These are phyloP conservation scores for Neofusicoccum laricinum DNA, from an alignment of 2,329 filamentous ascomycete genomes.

Conservation along the genomic window DNA sequence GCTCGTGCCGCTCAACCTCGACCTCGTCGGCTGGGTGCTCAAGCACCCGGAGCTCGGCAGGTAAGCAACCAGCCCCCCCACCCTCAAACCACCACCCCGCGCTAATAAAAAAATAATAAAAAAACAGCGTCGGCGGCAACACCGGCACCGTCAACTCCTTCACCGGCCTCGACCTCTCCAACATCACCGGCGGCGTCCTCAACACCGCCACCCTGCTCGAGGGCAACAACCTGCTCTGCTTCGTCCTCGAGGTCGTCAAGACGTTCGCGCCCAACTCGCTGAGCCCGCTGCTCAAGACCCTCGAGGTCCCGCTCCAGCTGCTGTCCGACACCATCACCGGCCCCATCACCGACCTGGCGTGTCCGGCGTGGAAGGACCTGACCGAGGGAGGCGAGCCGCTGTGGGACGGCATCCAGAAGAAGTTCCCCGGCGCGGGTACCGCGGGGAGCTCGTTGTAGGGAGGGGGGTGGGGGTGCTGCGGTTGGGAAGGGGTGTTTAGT, in stretches of 20 bases:
- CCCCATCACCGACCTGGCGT: slow-evolving; percentile 24
- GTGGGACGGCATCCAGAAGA: slow-evolving; percentile 10
- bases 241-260: slow-evolving; percentile 34
- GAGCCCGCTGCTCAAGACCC: slow-evolving; percentile 25
- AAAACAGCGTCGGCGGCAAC: slow-evolving; percentile 54
- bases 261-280: slow-evolving; percentile 35
- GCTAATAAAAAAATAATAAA: no score
- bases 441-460: not conserved
- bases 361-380: slow-evolving; percentile 26
- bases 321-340: slow-evolving; percentile 22
- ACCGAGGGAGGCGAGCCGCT: slow-evolving; percentile 10
- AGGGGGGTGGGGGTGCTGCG: not conserved
- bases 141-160: slow-evolving; percentile 52
- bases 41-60: slow-evolving; percentile 39
- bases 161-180: slow-evolving; percentile 42
- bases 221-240: slow-evolving; percentile 39
- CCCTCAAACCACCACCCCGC: slow-evolving; percentile 19
- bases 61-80: slow-evolving; percentile 17
- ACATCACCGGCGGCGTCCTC: slow-evolving; percentile 44
- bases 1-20: slow-evolving; percentile 43
- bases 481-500: no score
- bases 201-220: slow-evolving; percentile 34
- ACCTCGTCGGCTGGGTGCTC: slow-evolving; percentile 37
- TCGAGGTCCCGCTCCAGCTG: slow-evolving; percentile 25
- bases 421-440: not conserved